Evolutionary conservation across 2,329 filamentous ascomycete genomes (phyloP), one percentile per base, ranked within the genome.

Genomic region (Colletotrichum kahawae): DNA sequence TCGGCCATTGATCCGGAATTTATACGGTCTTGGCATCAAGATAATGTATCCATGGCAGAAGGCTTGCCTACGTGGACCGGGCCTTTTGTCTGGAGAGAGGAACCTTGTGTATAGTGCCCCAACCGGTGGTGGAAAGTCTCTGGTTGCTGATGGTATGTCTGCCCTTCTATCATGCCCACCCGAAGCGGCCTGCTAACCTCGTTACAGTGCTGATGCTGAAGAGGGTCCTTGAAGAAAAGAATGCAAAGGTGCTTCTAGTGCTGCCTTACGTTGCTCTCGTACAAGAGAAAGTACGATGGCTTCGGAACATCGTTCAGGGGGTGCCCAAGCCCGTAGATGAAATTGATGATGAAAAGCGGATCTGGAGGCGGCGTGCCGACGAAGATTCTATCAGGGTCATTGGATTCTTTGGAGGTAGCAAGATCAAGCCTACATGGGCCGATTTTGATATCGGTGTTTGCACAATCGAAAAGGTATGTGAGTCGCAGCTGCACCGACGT

Each of bases 11-110:
- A 90, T 94, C 4, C 83, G 87, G 21, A 95, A 95, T 79, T 90
- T 95, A 79, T 88, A 87, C 63, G 84, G 86, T 0, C 85, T 94
- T 51, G 94, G 94, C n/a, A 93, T 96, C 71, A 89, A 87, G 54
- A 90, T 89, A 77, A 95, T 95, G 74, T 95, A 95, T 79, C 92
- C 93, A 3, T 96, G 94, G 94, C 94, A 95, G 82, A 93, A 93
- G 66, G 91, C 92, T 72, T 96, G 94, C 79, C 87, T 96, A 9
- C 86, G 93, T 68, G 91, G 92, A 0, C 91, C 90, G 5, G 93
- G 93, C 0, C 86, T 95, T 21, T 85, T 96, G 14, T 82, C 85
- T 7, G 93, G 93, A 18, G 86, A 90, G 66, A 91, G 88, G 77
- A 95, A 95, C 78, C 86, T 96, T 12, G 92, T 95, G n/a, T 96